phyloP scores from a whole-genome alignment of 176 grass and related monocot species.

The Carex pumila region DNA sequence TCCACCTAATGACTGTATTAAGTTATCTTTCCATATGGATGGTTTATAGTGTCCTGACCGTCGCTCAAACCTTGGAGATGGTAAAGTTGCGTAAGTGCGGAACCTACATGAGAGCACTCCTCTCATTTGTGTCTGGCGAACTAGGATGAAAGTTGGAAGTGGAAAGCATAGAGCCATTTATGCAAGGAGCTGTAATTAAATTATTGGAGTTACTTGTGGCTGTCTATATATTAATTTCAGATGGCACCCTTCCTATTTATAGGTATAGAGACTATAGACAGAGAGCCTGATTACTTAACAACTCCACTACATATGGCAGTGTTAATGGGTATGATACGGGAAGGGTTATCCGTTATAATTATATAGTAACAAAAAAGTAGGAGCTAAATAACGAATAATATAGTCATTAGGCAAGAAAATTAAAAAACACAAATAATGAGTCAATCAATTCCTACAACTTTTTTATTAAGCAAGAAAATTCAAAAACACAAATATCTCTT shows the following conservation, averaged over 20 bases:
- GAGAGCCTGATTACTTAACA: too few species aligned
- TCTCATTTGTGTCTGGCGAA: background rate
- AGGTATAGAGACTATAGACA: background rate
- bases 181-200: background rate
- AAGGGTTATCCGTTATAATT: too few species aligned
- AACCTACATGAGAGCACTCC: background rate
- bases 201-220: background rate
- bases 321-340: too few species aligned
- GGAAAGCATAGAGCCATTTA: background rate
- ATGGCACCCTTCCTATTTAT: background rate
- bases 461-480: too few species aligned
- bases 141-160: background rate
- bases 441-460: too few species aligned
- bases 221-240: background rate
- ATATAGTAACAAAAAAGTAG: too few species aligned
- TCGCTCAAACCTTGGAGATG: background rate
- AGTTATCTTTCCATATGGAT: slow-evolving; percentile 15
- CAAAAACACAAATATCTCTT: too few species aligned
- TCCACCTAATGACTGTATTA: slow-evolving; percentile 7
- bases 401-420: too few species aligned
- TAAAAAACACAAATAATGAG: too few species aligned
- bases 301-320: too few species aligned
- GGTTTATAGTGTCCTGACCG: background rate
- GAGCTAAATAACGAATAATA: too few species aligned
- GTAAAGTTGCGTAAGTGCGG: background rate